Base-by-base conservation (phyloP, 129 eudicot species). In the Tagetes erecta region DNA sequence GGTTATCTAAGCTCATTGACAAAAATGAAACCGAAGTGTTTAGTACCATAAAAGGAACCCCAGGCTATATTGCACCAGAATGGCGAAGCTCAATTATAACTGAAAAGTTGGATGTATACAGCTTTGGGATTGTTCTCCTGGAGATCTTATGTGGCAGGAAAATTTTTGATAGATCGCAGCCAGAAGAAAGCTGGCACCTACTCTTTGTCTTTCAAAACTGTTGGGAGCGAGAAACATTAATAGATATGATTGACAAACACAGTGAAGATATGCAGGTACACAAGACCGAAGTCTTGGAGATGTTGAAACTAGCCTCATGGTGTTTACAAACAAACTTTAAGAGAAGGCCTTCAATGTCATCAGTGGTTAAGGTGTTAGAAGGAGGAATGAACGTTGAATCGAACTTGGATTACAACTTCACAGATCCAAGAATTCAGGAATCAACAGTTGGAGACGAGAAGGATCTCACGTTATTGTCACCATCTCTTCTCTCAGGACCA, bases 21-120 rank as follows among this genome's bases (percentile, higher is more conserved):
- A 79, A 52, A 77, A 38, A 79, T 51, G 71, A 82, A 49, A 76
- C 68, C 57, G 68, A 76, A 67, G 80, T 75, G 72, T 63, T 82
- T 47, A 82, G 80, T 8, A 75, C 70, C 2, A 51, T 85, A 77
- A 85, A 80, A 72, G 89, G 89, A 6, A 85, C 84, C 30, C 84
- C 78, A 1, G 84, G 86, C 2, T 85, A 85, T 56, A 20, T 85
- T 6, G 89, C 89, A 45, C 86, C 89, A 1, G 86, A 85, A 71
- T 85, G 89, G 83, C 37, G 75, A n/a, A 70, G 76, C 74, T 59
- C 74, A 2, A 31, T 71, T n/a, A 76, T 85, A 0, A 85, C 85
- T 6, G 84, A 80, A 64, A 85, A 85, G 3, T 84, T 76, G 53
- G 89, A 85, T 57, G 89, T 85, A 0, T 84, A 84, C 11, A 81